Evolutionary conservation across 257 asterid species (phyloP), one percentile per base, ranked within the genome.

Genomic region (Avicennia marina): DNA sequence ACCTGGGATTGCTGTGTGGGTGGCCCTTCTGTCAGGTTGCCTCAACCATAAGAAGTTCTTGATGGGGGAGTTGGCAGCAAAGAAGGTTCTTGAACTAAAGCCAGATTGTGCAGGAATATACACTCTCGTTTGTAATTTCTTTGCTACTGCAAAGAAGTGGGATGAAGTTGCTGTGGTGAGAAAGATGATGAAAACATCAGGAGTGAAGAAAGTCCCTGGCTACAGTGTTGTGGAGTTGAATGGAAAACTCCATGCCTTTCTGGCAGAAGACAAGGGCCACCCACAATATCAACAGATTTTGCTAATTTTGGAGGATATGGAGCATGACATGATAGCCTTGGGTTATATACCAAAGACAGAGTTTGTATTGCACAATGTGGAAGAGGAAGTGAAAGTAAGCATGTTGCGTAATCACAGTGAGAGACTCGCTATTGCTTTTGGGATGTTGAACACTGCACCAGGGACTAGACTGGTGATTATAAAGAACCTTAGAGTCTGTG

Each of bases 11-110:
- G 78, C 86, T 58, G 75, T 78, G n/a, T 89, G 91, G 91, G 94
- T 83, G 34, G 95, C 95, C 64, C 89, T 89, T 60, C 69, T 83
- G 10, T 83, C 95, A 2, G 97, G 95, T 18, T 89, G 97, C 72
- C 73, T 75, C 61, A 89, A 67, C 62, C 75, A 86, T 47, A 83
- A 76, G 70, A 89, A 83, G 50, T 61, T 75, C 33, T 40, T 26
- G 39, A 19, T 68, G 21, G 97, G 97, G 33, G 84, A 81, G 24
- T 7, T 71, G 48, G 95, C 78, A 9, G 97, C 97, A 21, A 86
- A 71, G 53, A 83, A 71, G 57, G 74, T 89, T 68, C 79, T 86
- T 13, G 91, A 78, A 67, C 52, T 79, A 13, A 73, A 70, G 43
- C 91, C 91, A 0, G 78, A 79, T 6, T 51, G 65, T 53, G 66